Percentiles rank a stretch among this genome's conserved stretches.
These are phyloP conservation scores for Carallia pectinifolia DNA, from an alignment of 345 rosid genomes.

Conservation along the genomic window DNA sequence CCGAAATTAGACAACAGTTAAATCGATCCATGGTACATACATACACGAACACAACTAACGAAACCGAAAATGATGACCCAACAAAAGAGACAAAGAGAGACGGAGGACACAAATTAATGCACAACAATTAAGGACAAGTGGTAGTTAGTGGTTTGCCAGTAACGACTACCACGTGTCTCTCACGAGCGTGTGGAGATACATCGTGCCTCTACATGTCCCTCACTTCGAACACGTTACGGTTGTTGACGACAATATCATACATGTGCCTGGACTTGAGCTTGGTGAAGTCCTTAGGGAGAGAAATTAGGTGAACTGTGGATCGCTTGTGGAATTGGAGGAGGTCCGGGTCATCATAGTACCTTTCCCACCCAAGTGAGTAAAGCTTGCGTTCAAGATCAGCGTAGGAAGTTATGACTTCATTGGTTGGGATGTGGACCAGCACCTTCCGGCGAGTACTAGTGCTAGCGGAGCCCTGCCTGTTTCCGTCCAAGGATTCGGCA, in stretches of 20 bases:
- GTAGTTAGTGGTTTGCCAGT: neutral
- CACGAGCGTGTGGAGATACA: no score
- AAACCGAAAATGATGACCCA: neutral
- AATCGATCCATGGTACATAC: neutral
- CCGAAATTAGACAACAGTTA: neutral
- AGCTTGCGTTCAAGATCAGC: slow-evolving; percentile 54
- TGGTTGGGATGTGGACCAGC: slow-evolving; percentile 51
- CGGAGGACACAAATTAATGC: neutral
- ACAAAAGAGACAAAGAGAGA: neutral
- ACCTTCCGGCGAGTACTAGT: slow-evolving; percentile 33
- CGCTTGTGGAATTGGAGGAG: slow-evolving; percentile 76
- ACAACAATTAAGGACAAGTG: neutral
- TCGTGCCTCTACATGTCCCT: slow-evolving; percentile 38
- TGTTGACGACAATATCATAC: slow-evolving; percentile 84
- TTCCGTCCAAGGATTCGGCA: slow-evolving; percentile 38
- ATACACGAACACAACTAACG: neutral
- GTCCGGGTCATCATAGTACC: slow-evolving; percentile 59
- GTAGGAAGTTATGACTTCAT: slow-evolving; percentile 67
- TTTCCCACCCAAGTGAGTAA: slow-evolving; percentile 73
- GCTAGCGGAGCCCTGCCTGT: slow-evolving; percentile 22
- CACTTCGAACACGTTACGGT: slow-evolving; percentile 65
- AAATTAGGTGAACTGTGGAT: slow-evolving; percentile 60
- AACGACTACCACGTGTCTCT: neutral
- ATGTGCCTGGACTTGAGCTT: slow-evolving; percentile 71
- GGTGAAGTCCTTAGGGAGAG: slow-evolving; percentile 70